A percentile compares a stretch with the other conserved stretches of the same genome.
Conservation (phyloP, 1,284 basidiomycete genomes). For the Mixia osmundae region DNA sequence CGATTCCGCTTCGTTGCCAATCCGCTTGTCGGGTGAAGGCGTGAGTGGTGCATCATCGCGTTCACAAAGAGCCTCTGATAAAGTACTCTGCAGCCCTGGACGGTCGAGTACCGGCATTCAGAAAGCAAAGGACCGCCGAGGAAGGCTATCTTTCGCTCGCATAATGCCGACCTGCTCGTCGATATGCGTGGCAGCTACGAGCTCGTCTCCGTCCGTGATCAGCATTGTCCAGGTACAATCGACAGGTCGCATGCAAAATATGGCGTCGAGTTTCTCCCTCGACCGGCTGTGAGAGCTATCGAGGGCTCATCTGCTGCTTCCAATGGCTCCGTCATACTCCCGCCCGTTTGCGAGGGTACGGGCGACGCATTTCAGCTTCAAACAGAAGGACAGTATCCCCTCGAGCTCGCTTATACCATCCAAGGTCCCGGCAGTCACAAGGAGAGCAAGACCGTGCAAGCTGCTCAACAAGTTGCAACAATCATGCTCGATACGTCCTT, state of each 20-base stretch:
- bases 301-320: not conserved
- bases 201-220: conserved; percentile 47
- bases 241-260: conserved; percentile 37
- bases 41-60: conserved; percentile 28
- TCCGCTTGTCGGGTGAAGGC: conserved; percentile 63
- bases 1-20: conserved; percentile 42
- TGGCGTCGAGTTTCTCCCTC: conserved; percentile 45
- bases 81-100: conserved; percentile 49
- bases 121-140: conserved; percentile 28
- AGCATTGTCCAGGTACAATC: conserved; percentile 57
- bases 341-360: conserved; percentile 44
- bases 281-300: conserved; percentile 27
- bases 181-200: conserved; percentile 49
- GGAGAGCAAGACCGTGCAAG: conserved; percentile 13
- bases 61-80: not conserved
- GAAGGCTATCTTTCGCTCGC: conserved; percentile 25
- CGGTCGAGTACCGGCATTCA: conserved; percentile 43
- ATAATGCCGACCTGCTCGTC: conserved; percentile 48
- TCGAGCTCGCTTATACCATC: conserved; percentile 42
- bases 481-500: not conserved
- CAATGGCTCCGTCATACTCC: conserved; percentile 43
- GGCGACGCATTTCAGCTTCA: not conserved
- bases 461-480: conserved; percentile 3
- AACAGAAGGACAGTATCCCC: conserved; percentile 33
- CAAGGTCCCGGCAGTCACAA: conserved; percentile 1